A percentile compares a stretch with the other conserved stretches of the same genome.
Conservation (phyloP, 2,329 filamentous ascomycete species). For the Camptophora hylomeconis region DNA sequence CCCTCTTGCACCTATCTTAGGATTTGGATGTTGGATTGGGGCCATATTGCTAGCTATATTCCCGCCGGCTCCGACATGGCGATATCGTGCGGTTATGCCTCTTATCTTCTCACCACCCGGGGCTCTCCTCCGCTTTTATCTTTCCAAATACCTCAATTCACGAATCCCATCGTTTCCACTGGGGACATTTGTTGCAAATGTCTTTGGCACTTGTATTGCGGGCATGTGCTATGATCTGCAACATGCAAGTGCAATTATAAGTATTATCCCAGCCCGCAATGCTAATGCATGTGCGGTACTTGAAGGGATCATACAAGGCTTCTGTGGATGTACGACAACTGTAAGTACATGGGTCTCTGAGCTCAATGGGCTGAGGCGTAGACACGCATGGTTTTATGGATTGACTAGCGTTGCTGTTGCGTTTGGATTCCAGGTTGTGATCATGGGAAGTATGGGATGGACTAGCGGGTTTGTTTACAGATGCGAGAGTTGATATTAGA, state of each 20-base stretch:
- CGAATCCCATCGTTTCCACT: conserved; percentile 54
- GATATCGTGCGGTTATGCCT: conserved; percentile 55
- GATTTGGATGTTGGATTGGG: conserved; percentile 57
- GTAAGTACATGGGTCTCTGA: conserved; percentile 52
- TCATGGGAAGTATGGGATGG: conserved; percentile 68
- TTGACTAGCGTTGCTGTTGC: conserved; percentile 44
- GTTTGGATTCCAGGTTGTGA: conserved; percentile 47
- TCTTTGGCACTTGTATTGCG: conserved; percentile 57
- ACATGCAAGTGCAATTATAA: conserved; percentile 27
- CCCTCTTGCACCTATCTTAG: conserved; percentile 46
- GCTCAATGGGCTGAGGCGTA: conserved; percentile 35
- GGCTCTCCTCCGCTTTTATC: conserved; percentile 57
- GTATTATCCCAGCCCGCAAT: neutral
- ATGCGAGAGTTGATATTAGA: no score
- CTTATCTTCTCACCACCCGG: conserved; percentile 67
- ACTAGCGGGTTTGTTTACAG: conserved; percentile 49
- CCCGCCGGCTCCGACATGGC: conserved; percentile 53
- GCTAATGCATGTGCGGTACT: conserved; percentile 49
- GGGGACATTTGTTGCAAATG: conserved; percentile 67
- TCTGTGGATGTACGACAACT: conserved; percentile 51
- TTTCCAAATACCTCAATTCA: conserved; percentile 53
- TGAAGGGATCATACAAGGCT: conserved; percentile 48
- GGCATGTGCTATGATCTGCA: conserved; percentile 64
- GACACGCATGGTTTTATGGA: conserved; percentile 56
- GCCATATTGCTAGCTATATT: conserved; percentile 54